Conservation (phyloP, 2,329 filamentous ascomycete species). For the Claviceps pazoutovae region DNA sequence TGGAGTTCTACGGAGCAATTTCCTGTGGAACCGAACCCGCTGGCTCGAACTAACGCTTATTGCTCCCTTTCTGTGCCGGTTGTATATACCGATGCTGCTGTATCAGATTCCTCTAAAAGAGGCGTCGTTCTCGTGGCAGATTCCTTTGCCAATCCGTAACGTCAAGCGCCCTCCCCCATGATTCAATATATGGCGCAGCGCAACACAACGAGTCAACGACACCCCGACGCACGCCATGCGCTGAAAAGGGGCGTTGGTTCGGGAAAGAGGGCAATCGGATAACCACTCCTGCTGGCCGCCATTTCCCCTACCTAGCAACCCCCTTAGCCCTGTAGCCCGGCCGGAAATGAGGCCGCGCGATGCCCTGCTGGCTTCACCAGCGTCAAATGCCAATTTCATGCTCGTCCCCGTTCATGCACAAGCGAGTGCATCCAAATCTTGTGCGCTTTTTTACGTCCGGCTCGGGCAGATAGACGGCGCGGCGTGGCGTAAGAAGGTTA, state of each 20-base stretch:
- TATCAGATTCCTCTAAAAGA: not conserved
- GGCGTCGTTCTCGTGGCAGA: no score
- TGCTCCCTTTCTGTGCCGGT: not conserved
- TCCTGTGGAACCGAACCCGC: no score
- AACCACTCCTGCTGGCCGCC: not conserved
- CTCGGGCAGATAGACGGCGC: not conserved
- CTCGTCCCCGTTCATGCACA: not conserved
- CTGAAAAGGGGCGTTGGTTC: not conserved
- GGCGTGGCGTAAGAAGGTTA: not conserved
- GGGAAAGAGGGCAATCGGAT: not conserved
- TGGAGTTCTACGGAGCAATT: no score
- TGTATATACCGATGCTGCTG: not conserved
- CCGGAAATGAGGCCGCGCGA: conserved; percentile 4
- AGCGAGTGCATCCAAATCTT: not conserved
- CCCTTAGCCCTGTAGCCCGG: not conserved
- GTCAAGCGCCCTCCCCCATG: not conserved
- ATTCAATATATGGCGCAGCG: not conserved
- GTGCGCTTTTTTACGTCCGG: not conserved
- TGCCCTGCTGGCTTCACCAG: not conserved
- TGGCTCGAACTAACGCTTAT: not conserved
- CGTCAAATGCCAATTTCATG: conserved; percentile 1
- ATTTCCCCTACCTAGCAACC: not conserved
- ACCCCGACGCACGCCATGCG: no score
- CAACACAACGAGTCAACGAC: not conserved
- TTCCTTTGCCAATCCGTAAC: not conserved